Evolutionary conservation across 2,329 filamentous ascomycete species (phyloP), one percentile per base, ranked within the genome.

Genomic region (Venturia aucupariae): DNA sequence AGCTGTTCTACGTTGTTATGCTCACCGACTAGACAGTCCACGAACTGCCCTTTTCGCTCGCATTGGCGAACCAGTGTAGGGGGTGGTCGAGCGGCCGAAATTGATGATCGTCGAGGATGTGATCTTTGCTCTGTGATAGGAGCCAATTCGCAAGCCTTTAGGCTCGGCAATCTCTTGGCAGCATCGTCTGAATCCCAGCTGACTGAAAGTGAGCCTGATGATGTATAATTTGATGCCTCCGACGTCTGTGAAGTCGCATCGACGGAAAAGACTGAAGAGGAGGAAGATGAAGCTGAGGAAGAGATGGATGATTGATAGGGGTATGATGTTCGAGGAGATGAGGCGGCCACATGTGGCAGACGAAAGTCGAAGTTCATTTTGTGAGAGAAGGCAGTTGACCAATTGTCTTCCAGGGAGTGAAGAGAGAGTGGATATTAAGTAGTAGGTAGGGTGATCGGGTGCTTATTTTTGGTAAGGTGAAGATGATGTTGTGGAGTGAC

Each of bases 21-120:
- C 93, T 90, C 91, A 97, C 93, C 93, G 81, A 97, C 92, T 76
- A 97, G 90, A 77, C 88, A 94, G 77, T 97, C 92, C 78, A 97
- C 93, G 74, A 97, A 97, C 77, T 89, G 92, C 74, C 90, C 85
- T 82, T 96, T 96, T 74, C 92, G 90, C 78, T 97, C 92, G 72
- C 86, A 86, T 80, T 97, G 92, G 72, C 92, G 88, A 68, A 92
- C 82, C 68, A 97, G 84, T 65, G 88, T 79, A 61, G 93, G 90
- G 70, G 90, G 71, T 84, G 82, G 70, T 30, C 62, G 62, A 76
- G 65, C 81, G 80, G 39, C 81, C 76, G 38, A 41, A 15, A 63
- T 57, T 67, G 84, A 83, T 67, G 78, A 79, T 74, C 84, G 80
- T 71, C 83, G 80, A 69, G 83, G 84, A 72, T 86, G 78, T 72